Evolutionary conservation across 2,329 filamentous ascomycete genomes (phyloP), one percentile per base, ranked within the genome.

Genomic region (Exophiala sp.): DNA sequence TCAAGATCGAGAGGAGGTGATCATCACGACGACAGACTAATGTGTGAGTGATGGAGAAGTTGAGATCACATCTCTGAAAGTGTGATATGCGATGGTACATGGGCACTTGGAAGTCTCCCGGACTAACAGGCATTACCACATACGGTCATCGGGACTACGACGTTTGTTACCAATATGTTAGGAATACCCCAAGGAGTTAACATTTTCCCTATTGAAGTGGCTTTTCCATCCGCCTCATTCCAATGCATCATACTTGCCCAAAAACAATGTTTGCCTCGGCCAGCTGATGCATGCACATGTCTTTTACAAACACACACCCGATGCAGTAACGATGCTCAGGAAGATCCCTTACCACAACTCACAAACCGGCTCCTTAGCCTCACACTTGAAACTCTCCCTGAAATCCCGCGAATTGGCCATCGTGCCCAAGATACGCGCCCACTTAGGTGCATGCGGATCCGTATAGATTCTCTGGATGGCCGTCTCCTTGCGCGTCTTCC

Each of bases 371-470:
- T 87, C 77, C 71, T 83, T 86, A 2, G 72, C 72, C 12, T 80
- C 76, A 65, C 86, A 90, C 43, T 80, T 72, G 67, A 89, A 89
- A 8, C 81, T 82, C 66, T 87, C 80, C 54, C 76, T 78, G 65
- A 89, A 90, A 14, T 82, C 83, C 24, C 77, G 75, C 29, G 84
- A 87, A 63, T 89, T 89, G 0, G 80, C 78, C 72, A 86, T 81
- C 0, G 84, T 84, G 3, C 85, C 83, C 60, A 72, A 63, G 52
- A 85, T 81, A 14, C 86, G 78, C 1, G 81, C 81, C 62, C 78
- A 78, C 33, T 80, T 79, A 0, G 85, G 86, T 3, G 84, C 80
- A 69, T 89, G 87, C 0, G 80, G 78, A 64, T 89, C 84, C 0
- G 75, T 79, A 63, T 83, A 82, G 46, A 88, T 79, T 1, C 75